phyloP scores from a whole-genome alignment of 2,329 filamentous ascomycete genomes.

The Aspergillus fischeri region DNA sequence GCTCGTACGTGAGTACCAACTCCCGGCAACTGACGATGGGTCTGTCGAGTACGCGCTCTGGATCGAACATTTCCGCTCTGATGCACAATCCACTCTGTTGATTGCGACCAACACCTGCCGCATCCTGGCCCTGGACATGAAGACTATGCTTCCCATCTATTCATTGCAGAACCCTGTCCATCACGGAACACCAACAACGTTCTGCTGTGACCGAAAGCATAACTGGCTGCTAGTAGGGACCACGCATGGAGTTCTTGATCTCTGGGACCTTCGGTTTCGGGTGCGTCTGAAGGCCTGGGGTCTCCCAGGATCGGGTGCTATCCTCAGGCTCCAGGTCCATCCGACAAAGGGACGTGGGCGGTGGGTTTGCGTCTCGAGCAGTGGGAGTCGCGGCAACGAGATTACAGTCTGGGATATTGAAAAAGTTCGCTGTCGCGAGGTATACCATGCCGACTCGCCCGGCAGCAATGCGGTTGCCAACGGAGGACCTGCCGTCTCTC shows the following conservation, averaged over 20 bases:
- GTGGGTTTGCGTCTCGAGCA: slow-evolving; percentile 85
- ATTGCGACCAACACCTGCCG: slow-evolving; percentile 83
- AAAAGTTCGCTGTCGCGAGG: slow-evolving; percentile 79
- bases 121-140: slow-evolving; percentile 77
- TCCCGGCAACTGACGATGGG: slow-evolving; percentile 41
- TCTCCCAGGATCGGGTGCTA: slow-evolving; percentile 71
- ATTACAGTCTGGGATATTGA: slow-evolving; percentile 95
- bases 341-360: slow-evolving; percentile 72
- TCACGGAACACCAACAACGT: slow-evolving; percentile 86
- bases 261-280: slow-evolving; percentile 96
- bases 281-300: slow-evolving; percentile 86
- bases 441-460: slow-evolving; percentile 63
- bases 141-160: slow-evolving; percentile 79
- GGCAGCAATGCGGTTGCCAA: slow-evolving; percentile 15
- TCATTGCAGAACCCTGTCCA: slow-evolving; percentile 81
- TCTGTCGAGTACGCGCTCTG: slow-evolving; percentile 74
- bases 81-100: slow-evolving; percentile 75
- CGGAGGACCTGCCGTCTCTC: slow-evolving; percentile 50
- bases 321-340: slow-evolving; percentile 75
- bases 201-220: slow-evolving; percentile 78
- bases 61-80: slow-evolving; percentile 86
- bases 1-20: slow-evolving; percentile 73
- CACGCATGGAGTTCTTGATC: slow-evolving; percentile 82
- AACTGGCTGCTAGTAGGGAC: slow-evolving; percentile 93
- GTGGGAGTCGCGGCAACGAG: slow-evolving; percentile 74